A percentile compares a stretch with the other conserved stretches of the same genome.
Conservation (phyloP, 2,329 filamentous ascomycete genomes). For the Pleomassaria siparia region DNA sequence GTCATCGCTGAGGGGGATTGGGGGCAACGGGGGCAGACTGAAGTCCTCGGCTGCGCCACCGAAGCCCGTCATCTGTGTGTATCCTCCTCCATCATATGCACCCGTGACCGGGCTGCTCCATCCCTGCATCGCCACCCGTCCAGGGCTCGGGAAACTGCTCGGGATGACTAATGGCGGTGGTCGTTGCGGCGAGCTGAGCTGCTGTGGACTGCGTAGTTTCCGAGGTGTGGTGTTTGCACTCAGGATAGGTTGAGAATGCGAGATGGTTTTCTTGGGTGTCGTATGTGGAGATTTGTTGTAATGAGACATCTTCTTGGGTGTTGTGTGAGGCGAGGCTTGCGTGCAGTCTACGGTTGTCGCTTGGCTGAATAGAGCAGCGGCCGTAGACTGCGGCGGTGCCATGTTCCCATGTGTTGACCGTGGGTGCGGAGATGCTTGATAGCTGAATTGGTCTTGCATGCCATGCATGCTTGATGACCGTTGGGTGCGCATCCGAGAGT, state of each 20-base stretch:
- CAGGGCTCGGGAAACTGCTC: conserved; percentile 36
- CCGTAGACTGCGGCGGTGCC: conserved; percentile 5
- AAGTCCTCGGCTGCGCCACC: conserved; percentile 30
- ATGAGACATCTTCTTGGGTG: conserved; percentile 17
- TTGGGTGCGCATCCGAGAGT: conserved; percentile 13
- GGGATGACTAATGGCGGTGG: conserved; percentile 37
- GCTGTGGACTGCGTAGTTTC: conserved; percentile 19
- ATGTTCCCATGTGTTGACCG: neutral
- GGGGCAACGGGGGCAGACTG: conserved; percentile 36
- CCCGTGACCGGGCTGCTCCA: conserved; percentile 30
- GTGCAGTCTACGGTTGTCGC: conserved; percentile 35
- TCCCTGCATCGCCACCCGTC: conserved; percentile 16
- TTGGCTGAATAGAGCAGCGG: conserved; percentile 25
- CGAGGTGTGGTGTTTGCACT: conserved; percentile 28
- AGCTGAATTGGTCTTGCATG: conserved; percentile 27
- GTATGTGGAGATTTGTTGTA: conserved; percentile 14
- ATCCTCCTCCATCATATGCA: conserved; percentile 11
- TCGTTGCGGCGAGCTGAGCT: conserved; percentile 22
- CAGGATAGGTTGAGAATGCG: conserved; percentile 5
- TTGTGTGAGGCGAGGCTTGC: conserved; percentile 17
- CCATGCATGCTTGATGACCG: conserved; percentile 33
- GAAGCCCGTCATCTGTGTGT: conserved; percentile 7
- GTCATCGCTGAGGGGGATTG: conserved; percentile 11
- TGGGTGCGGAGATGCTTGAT: conserved; percentile 24
- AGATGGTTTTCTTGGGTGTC: conserved; percentile 15